Evolutionary conservation across 352 stramenopile species (phyloP).

Genomic region (Phytopythium aichiense): DNA sequence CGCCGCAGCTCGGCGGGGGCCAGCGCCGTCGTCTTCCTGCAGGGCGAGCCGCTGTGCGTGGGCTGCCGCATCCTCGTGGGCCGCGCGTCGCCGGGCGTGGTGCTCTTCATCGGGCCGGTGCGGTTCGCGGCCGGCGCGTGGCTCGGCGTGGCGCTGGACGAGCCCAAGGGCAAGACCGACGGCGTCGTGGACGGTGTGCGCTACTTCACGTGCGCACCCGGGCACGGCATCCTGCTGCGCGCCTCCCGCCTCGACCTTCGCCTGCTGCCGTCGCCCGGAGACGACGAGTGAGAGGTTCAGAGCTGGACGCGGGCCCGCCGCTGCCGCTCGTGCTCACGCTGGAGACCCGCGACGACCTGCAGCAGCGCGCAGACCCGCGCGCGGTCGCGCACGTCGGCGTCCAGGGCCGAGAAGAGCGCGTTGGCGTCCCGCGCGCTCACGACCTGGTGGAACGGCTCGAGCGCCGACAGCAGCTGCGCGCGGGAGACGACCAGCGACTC

Average conservation of each 20-base stretch:
- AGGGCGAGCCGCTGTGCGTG: slow-evolving; percentile 21
- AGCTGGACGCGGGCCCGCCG: slow-evolving; percentile 14
- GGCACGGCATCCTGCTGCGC: slow-evolving; percentile 71
- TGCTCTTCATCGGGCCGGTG: slow-evolving; percentile 65
- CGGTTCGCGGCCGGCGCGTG: slow-evolving; percentile 60
- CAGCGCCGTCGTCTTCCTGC: neutral
- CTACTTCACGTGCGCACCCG: slow-evolving; percentile 56
- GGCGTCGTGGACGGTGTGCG: slow-evolving; percentile 49
- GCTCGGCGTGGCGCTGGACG: slow-evolving; percentile 66
- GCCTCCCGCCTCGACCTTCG: slow-evolving; percentile 49
- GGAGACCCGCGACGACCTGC: slow-evolving; percentile 34
- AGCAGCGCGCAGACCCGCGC: slow-evolving; percentile 49
- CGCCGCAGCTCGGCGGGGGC: neutral
- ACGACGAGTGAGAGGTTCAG: neutral
- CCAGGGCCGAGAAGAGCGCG: slow-evolving; percentile 52
- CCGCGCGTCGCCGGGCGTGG: slow-evolving; percentile 44
- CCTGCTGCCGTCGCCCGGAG: slow-evolving; percentile 5
- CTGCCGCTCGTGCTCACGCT: slow-evolving; percentile 39
- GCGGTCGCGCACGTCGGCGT: slow-evolving; percentile 44
- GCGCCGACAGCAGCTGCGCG: slow-evolving; percentile 52
- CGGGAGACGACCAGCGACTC: slow-evolving; percentile 39
- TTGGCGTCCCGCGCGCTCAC: slow-evolving; percentile 46
- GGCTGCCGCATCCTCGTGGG: slow-evolving; percentile 58
- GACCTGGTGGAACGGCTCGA: slow-evolving; percentile 38
- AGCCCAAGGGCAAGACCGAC: slow-evolving; percentile 62